Conservation (phyloP, 805 yeast species). For the Wickerhamiella kazuoi region DNA sequence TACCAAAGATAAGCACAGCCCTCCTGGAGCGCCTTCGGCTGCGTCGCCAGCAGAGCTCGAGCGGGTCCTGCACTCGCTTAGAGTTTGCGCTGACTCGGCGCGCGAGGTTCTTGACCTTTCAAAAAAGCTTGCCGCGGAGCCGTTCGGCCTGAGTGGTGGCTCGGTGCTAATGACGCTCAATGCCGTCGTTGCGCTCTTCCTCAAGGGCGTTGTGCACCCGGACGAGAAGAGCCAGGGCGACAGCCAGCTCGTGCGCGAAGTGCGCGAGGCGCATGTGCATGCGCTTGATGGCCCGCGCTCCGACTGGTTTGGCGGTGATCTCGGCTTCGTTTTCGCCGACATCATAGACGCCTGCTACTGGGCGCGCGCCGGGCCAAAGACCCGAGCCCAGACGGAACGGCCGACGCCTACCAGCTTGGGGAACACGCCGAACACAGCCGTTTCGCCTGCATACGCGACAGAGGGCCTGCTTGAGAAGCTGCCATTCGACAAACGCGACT, state of each 20-base stretch:
- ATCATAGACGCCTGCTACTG: background rate
- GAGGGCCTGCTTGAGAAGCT: background rate
- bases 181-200: constrained; percentile 1
- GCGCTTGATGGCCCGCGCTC: background rate
- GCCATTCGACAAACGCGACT: background rate
- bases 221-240: constrained; percentile 3
- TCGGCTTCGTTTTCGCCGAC: background rate
- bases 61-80: background rate
- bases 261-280: too few species aligned
- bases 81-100: background rate
- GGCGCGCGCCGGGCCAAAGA: background rate
- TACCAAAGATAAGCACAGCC: background rate
- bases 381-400: background rate
- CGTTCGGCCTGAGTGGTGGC: background rate
- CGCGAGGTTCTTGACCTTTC: background rate
- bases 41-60: background rate
- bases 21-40: background rate
- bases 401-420: background rate
- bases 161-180: background rate
- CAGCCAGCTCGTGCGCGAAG: constrained; percentile 1
- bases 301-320: background rate
- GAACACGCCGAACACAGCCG: background rate
- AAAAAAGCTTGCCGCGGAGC: background rate
- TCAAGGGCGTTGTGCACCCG: constrained; percentile 3
- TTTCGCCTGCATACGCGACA: background rate